A percentile compares a stretch with the other conserved stretches of the same genome.
phyloP scores from a whole-genome alignment of 345 rosid species.

The Eutrema yunnanense region DNA sequence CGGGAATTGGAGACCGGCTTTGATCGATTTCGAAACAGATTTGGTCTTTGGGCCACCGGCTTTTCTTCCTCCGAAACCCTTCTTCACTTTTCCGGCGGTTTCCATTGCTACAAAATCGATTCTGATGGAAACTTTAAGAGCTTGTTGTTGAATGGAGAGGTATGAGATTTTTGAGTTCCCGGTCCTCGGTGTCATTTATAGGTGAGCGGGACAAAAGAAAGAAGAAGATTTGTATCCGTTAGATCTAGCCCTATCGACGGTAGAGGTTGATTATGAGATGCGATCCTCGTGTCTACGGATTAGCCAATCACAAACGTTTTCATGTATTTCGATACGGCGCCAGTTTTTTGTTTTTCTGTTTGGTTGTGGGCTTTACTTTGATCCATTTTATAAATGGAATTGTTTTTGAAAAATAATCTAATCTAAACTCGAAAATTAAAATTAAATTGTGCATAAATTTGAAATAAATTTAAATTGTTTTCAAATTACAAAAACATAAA shows the following conservation, averaged over 20 bases:
- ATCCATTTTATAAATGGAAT: too few relatives aligned
- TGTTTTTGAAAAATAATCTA: too few relatives aligned
- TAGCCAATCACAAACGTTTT: background rate
- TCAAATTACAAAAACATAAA: too few relatives aligned
- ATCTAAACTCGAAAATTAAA: too few relatives aligned
- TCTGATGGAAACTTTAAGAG: background rate
- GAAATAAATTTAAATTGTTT: too few relatives aligned
- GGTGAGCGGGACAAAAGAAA: background rate
- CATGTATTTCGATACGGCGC: background rate
- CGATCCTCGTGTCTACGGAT: background rate
- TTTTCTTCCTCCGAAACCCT: constrained; percentile 76
- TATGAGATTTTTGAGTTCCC: background rate
- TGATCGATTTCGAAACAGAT: constrained; percentile 62
- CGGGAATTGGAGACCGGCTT: constrained; percentile 81
- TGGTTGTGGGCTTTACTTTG: too few relatives aligned
- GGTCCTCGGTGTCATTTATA: background rate
- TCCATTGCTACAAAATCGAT: constrained; percentile 35
- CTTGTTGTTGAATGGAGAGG: background rate
- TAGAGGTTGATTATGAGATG: rapidly evolving
- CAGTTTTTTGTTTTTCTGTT: background rate
- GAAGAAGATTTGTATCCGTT: background rate
- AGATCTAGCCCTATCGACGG: constrained; percentile 16
- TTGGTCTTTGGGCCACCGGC: constrained; percentile 74
- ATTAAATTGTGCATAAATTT: too few relatives aligned
- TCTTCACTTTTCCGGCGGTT: constrained; percentile 52